Base-by-base conservation (phyloP, 352 stramenopile genomes). In the Elongisporangium undulatum region DNA sequence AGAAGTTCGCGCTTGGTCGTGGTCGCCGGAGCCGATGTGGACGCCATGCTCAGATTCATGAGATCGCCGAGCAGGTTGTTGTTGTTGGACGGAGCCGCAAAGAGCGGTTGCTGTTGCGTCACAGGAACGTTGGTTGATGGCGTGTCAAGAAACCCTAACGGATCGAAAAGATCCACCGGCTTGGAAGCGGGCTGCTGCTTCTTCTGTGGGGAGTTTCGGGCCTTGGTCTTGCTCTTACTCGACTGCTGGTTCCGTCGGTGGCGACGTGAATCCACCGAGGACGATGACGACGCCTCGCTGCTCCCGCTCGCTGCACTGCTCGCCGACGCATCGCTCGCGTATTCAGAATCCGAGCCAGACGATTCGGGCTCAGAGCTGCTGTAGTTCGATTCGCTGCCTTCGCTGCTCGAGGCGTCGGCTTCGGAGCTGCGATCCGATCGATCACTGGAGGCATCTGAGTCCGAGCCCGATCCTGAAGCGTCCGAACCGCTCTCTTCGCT, bases 1-100 rank as follows among this genome's bases (percentile, higher is more conserved):
- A 92, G 60, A n/a, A 90, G 49, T 21, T 86, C 74, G 20, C 74
- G 64, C 26, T 77, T 78, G 12, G 64, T 69, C 4, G 55, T 66
- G n/a, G 51, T 59, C 9, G 58, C 76, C 8, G 29, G 29, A 15
- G 29, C 51, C 29, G 58, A 64, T n/a, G 68, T 21, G 2, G 68
- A 61, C 5, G 69, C 77, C 29, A 90, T 76, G 29, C 71, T 85
- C n/a, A 90, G 29, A 38, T 82, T 83, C 72, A 84, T 86, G 24
- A 89, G 58, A 55, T 87, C 81, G 22, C 68, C 73, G 7, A 87
- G 49, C n/a, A 89, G 55, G 38, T 77, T 77, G 0, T 61, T 56
- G 22, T 56, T 52, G 5, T 57, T 60, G 15, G 50, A 49, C 4
- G 60, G 51, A 17, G 55, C 41, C 17, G 51, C 21, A 59, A 29